These are phyloP conservation scores for Leccinum rimulosum DNA, from an alignment of 768 basidiomycete genomes.

Conservation along the genomic window DNA sequence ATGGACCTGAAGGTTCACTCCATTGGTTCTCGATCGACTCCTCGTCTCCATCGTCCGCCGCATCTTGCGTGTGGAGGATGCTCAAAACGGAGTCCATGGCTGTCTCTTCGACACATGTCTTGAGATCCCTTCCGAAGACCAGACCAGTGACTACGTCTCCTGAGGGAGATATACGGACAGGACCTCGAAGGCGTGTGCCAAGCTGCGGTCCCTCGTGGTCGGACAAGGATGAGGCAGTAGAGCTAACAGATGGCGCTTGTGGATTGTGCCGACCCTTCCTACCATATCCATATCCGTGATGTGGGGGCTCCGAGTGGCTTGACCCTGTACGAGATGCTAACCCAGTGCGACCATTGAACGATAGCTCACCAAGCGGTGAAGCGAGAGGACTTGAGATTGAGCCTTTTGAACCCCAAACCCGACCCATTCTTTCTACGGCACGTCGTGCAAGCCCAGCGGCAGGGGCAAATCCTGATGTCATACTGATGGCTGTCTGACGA, in stretches of 20 bases:
- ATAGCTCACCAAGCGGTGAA: slow-evolving; percentile 42
- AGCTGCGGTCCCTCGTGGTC: slow-evolving; percentile 51
- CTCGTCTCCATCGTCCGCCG: background rate
- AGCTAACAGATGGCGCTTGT: slow-evolving; percentile 57
- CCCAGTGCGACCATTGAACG: slow-evolving; percentile 35
- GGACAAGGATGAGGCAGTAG: slow-evolving; percentile 48
- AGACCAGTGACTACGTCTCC: slow-evolving; percentile 44
- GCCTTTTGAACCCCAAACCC: slow-evolving; percentile 51
- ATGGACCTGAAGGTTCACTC: slow-evolving; percentile 22
- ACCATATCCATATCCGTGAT: slow-evolving; percentile 22
- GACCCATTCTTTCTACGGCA: slow-evolving; percentile 75
- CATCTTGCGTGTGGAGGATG: slow-evolving; percentile 8
- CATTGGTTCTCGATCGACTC: slow-evolving; percentile 1
- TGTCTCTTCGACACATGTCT: slow-evolving; percentile 54
- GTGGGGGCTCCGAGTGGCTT: slow-evolving; percentile 33
- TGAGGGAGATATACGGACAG: slow-evolving; percentile 37
- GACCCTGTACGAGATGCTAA: slow-evolving; percentile 40
- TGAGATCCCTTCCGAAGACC: slow-evolving; percentile 67
- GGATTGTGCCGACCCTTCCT: slow-evolving; percentile 51
- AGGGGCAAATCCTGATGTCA: slow-evolving; percentile 65
- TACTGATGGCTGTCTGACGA: slow-evolving; percentile 70
- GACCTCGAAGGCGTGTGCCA: slow-evolving; percentile 56
- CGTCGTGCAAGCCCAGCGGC: slow-evolving; percentile 74
- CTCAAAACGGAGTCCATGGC: slow-evolving; percentile 36
- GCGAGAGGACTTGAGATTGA: slow-evolving; percentile 42